Base-by-base conservation (phyloP, 164 flowering plant genomes). In the Echeveria elegans region DNA sequence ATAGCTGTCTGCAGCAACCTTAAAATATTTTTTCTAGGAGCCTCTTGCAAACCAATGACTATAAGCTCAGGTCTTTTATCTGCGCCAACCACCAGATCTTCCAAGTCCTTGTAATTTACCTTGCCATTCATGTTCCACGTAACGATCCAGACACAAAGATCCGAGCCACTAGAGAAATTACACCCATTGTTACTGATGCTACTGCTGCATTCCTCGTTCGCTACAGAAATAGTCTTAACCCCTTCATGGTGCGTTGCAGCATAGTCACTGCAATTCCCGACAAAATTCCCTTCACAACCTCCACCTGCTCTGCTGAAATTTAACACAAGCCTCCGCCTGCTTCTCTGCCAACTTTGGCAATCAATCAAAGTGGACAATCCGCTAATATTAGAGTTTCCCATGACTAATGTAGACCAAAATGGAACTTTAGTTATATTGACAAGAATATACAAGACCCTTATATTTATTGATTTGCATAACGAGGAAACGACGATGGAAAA, bases 101-200 rank as follows among this genome's bases (percentile, higher is more conserved):
- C 71, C 41, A 87, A 69, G 72, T 85, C 92, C 61, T 78, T 72
- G 34, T 73, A 69, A 32, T 78, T 71, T 4, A 78, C 82, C 93
- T 85, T 12, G 16, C 96, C 96, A 65, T 87, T 89, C 92, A 89
- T 89, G 80, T 89, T 89, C 92, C 92, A 89, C 24, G 96, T 89
- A n/a, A 87, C 75, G n/a, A 84, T 66, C 72, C 79, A 76, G 68
- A 89, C 73, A 76, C 88, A 82, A 28, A 85, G 74, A 68, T 74
- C 81, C 0, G 86, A 76, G 43, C 60, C 31, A 10, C 67, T 26
- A 0, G 84, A 77, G 32, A 80, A 81, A 5, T 76, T 72, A 67
- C 86, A 77, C 19, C 21, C 31, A 59, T 77, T 71, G 47, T 76
- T 38, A 38, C 11, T 14, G 41, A 38, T 75, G 16, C 37, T 68